A percentile compares a stretch with the other conserved stretches of the same genome.
These are phyloP conservation scores for Dryas integrifolia DNA, from an alignment of 331 rosid genomes.

Conservation along the genomic window DNA sequence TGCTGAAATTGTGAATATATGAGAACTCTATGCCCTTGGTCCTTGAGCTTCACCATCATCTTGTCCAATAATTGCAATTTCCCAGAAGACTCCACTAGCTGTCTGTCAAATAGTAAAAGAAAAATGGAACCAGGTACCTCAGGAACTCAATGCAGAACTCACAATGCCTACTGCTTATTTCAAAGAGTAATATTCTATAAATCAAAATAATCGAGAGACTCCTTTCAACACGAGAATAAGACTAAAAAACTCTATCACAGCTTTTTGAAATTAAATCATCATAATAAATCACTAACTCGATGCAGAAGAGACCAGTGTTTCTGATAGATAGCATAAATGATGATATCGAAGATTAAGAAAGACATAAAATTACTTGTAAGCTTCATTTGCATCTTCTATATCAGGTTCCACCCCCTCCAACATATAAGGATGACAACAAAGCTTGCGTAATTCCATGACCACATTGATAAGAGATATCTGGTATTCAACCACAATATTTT, in stretches of 20 bases:
- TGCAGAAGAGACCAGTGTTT: not conserved
- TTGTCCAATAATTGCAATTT: conserved; percentile 92
- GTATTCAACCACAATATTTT: conserved; percentile 24
- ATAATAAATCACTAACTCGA: not conserved
- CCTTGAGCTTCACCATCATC: conserved; percentile 94
- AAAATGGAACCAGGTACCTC: not conserved
- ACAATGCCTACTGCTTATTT: not conserved
- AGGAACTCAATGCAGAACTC: not conserved
- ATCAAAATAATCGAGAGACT: not conserved
- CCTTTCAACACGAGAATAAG: not conserved
- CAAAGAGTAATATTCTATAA: not conserved
- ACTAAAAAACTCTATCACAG: not conserved
- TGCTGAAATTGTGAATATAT: conserved; percentile 95
- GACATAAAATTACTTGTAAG: conserved; percentile 52
- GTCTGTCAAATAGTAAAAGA: conserved; percentile 48
- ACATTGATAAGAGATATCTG: conserved; percentile 97
- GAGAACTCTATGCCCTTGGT: conserved; percentile 98
- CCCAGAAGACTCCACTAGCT: conserved; percentile 88
- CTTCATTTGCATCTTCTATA: conserved; percentile 71
- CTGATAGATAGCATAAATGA: conserved; percentile 17
- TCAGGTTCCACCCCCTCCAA: conserved; percentile 98
- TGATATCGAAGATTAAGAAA: not conserved
- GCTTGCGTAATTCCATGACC: conserved; percentile 98
- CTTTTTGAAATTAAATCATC: conserved; percentile 10
- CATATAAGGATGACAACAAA: conserved; percentile 97